Evolutionary conservation across 1,284 basidiomycete species (phyloP).

Genomic region (Apiotrichum mycotoxinovorans): DNA sequence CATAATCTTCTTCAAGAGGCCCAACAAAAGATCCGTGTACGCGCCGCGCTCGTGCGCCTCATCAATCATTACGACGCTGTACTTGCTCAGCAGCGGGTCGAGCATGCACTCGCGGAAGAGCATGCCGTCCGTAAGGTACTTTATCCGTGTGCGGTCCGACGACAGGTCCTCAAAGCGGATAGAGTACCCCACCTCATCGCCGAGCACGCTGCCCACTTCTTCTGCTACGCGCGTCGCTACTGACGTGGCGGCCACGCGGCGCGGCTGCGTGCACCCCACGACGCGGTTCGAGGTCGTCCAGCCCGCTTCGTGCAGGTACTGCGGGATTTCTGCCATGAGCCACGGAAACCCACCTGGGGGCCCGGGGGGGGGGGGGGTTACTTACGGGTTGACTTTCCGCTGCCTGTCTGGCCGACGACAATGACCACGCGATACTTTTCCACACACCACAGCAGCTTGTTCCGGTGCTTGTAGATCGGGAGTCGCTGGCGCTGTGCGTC

Average conservation of each 20-base stretch:
- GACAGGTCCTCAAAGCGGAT: conserved; percentile 96
- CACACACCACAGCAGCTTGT: conserved; percentile 74
- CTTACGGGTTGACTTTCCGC: conserved; percentile 94
- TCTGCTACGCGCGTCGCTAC: conserved; percentile 85
- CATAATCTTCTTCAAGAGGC: conserved; percentile 90
- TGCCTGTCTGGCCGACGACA: conserved; percentile 89
- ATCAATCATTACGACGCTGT: conserved; percentile 95
- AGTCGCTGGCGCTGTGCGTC: conserved; percentile 71
- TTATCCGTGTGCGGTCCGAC: conserved; percentile 75
- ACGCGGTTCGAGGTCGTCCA: conserved; percentile 76
- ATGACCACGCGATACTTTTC: conserved; percentile 81
- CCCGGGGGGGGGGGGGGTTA: too few species aligned
- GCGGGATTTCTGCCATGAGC: conserved; percentile 71
- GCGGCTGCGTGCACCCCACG: conserved; percentile 88
- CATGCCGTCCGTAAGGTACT: conserved; percentile 98
- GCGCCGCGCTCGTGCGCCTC: conserved; percentile 96
- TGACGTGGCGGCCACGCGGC: conserved; percentile 90
- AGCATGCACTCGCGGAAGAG: conserved; percentile 90
- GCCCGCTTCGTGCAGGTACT: conserved; percentile 85
- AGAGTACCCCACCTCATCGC: conserved; percentile 94
- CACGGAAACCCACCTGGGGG: too few species aligned
- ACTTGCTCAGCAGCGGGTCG: conserved; percentile 81
- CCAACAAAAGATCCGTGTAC: conserved; percentile 89
- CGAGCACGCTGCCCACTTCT: conserved; percentile 82
- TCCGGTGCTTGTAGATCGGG: conserved; percentile 85